phyloP scores from a whole-genome alignment of 1,139 yeast species.

The Trichomonascaceae sp. region DNA sequence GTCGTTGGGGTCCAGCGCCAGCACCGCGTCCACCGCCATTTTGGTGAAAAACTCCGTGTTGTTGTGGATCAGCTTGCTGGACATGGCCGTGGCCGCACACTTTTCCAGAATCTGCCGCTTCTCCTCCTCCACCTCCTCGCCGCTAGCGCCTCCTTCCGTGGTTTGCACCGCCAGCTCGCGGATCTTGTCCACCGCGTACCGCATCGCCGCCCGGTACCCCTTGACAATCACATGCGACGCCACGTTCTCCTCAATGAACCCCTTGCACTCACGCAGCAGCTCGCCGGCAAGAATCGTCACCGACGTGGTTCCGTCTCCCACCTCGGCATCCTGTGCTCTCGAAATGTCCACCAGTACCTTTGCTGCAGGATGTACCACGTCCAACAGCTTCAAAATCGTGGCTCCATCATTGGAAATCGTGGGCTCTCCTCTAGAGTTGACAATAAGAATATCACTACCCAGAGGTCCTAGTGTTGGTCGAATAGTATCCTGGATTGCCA shows the following conservation, averaged over 20 bases:
- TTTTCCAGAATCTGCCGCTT: constrained; percentile 70
- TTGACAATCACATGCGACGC: constrained; percentile 79
- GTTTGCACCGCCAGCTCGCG: constrained; percentile 65
- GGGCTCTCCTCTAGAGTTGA: constrained; percentile 68
- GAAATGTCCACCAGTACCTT: constrained; percentile 89
- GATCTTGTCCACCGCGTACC: constrained; percentile 60
- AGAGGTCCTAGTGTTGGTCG: constrained; percentile 94
- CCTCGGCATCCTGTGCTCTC: constrained; percentile 96
- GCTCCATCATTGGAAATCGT: constrained; percentile 98
- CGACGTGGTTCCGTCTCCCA: constrained; percentile 97
- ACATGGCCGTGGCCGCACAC: constrained; percentile 96
- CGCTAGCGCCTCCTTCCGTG: too few relatives aligned
- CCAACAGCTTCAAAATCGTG: constrained; percentile 79
- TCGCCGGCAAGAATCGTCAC: constrained; percentile 94
- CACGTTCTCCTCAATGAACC: constrained; percentile 90
- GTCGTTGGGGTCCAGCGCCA: constrained; percentile 70
- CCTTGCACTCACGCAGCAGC: constrained; percentile 76
- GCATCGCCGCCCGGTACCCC: constrained; percentile 77
- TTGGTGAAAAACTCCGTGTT: constrained; percentile 83
- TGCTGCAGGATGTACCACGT: constrained; percentile 98
- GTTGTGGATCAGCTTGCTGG: constrained; percentile 79
- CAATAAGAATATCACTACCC: constrained; percentile 90
- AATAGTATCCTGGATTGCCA: constrained; percentile 92
- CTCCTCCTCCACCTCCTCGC: constrained; percentile 42
- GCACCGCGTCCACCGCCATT: constrained; percentile 93